These are phyloP conservation scores for Pseudoturritis turrita DNA, from an alignment of 345 rosid genomes.

Conservation along the genomic window DNA sequence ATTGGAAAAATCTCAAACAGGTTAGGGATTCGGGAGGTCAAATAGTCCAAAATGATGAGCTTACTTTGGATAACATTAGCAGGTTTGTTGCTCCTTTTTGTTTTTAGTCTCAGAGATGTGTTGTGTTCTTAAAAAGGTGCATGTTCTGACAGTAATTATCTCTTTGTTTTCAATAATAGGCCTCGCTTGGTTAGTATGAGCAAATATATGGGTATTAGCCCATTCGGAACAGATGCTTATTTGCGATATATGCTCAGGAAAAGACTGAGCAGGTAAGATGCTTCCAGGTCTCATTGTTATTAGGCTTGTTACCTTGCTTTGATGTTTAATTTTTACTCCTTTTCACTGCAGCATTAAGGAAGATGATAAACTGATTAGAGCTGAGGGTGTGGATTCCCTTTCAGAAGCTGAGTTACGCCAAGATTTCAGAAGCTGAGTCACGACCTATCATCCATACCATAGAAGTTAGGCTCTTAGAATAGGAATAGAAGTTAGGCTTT, in stretches of 20 bases:
- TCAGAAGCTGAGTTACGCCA: slow-evolving; percentile 69
- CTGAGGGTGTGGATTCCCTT: slow-evolving; percentile 69
- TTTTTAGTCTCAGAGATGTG: background rate
- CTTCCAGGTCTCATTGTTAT: slow-evolving; percentile 14
- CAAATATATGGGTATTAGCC: slow-evolving; percentile 69
- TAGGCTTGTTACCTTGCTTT: background rate
- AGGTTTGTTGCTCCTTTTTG: slow-evolving; percentile 37
- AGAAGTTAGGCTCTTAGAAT: too few relatives aligned
- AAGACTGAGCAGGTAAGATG: slow-evolving; percentile 56
- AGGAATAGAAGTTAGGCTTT: too few relatives aligned
- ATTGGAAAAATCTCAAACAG: too few relatives aligned
- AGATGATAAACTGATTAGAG: slow-evolving; percentile 63
- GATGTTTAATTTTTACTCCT: background rate
- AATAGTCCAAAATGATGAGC: slow-evolving; percentile 59
- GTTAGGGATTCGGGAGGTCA: too few relatives aligned
- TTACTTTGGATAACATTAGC: slow-evolving; percentile 72
- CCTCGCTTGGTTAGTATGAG: slow-evolving; percentile 71
- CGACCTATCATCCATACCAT: too few relatives aligned
- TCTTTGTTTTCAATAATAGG: slow-evolving; percentile 33
- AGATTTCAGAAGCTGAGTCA: too few relatives aligned
- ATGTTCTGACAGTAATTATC: background rate
- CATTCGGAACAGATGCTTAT: slow-evolving; percentile 71
- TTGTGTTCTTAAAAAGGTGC: background rate
- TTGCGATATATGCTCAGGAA: slow-evolving; percentile 65
- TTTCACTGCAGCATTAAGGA: slow-evolving; percentile 50